Conservation (phyloP, 108 stramenopile genomes). For the Skeletonema tropicum region DNA sequence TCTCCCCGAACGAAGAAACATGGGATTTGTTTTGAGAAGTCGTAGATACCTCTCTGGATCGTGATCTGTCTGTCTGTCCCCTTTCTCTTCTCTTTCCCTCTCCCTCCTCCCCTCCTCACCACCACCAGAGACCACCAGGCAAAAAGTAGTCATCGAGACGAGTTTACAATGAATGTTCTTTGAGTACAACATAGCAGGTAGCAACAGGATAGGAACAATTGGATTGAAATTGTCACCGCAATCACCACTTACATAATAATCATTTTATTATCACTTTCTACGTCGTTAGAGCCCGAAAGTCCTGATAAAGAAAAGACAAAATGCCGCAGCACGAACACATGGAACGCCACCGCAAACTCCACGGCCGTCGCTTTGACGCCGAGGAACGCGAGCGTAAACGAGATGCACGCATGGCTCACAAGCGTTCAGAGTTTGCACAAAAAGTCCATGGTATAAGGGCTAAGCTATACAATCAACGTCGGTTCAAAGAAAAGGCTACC, state of each 20-base stretch:
- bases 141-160: no score
- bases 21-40: no score
- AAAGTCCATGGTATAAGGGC: slow-evolving; percentile 97
- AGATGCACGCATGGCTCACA: slow-evolving; percentile 96
- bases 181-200: no score
- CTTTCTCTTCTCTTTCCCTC: no score
- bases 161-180: no score
- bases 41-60: no score
- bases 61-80: no score
- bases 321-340: slow-evolving; percentile 99
- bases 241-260: neutral
- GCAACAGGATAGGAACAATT: no score
- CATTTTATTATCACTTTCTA: neutral
- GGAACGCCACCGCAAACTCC: slow-evolving; percentile 98
- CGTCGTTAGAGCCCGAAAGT: neutral
- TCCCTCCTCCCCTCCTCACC: no score
- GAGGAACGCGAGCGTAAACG: slow-evolving; percentile 95
- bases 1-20: no score
- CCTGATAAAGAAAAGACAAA: slow-evolving; percentile 25
- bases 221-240: no score
- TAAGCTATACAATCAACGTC: slow-evolving; percentile 95
- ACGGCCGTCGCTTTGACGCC: slow-evolving; percentile 96
- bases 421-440: slow-evolving; percentile 95
- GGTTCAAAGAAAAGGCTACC: slow-evolving; percentile 99
- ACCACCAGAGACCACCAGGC: no score